A percentile compares a stretch with the other conserved stretches of the same genome.
These are phyloP conservation scores for Penstemon newberryi DNA, from an alignment of 257 asterid genomes.

Conservation along the genomic window DNA sequence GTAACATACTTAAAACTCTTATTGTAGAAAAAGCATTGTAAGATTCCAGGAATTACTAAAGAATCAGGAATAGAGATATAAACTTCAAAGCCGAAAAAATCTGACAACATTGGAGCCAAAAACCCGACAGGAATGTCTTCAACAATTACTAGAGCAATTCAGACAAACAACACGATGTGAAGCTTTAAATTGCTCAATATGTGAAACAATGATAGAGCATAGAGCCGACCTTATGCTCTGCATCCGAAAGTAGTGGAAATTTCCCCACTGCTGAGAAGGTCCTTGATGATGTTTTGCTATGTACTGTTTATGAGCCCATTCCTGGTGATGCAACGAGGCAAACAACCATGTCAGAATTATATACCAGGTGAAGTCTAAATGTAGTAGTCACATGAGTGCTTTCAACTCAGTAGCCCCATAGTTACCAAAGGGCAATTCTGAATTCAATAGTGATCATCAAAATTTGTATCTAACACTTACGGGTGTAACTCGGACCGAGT, in stretches of 20 bases:
- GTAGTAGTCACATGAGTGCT: neutral
- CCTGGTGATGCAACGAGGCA: constrained; percentile 43
- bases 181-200: neutral
- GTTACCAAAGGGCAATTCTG: neutral
- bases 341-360: constrained; percentile 18
- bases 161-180: neutral
- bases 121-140: neutral
- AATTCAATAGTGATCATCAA: constrained; percentile 17
- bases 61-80: neutral
- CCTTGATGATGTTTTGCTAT: constrained; percentile 95
- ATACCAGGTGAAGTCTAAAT: neutral
- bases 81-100: neutral
- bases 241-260: constrained; percentile 90
- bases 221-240: constrained; percentile 79
- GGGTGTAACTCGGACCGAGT: no score
- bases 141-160: neutral
- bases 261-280: constrained; percentile 99
- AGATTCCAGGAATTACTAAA: neutral
- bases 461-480: neutral
- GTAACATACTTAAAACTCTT: neutral
- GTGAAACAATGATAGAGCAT: constrained; percentile 4
- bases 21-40: neutral
- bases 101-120: neutral
- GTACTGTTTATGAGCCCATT: constrained; percentile 91
- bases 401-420: constrained; percentile 9